Evolutionary conservation across 441 rosid genomes (phyloP).

Genomic region (Aleurites moluccanus): DNA sequence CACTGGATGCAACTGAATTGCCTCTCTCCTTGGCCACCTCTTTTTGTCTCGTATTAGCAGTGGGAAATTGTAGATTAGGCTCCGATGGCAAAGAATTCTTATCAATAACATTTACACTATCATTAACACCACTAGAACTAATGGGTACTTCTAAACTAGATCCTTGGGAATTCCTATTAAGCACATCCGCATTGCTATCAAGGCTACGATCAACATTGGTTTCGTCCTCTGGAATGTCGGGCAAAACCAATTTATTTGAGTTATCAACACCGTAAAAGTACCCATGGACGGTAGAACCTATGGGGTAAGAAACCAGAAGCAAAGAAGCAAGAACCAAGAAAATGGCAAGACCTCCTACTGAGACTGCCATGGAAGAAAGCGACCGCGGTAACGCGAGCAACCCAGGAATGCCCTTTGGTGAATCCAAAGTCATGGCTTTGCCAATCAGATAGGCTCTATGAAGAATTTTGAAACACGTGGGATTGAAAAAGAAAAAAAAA

Average conservation of each 20-base stretch:
- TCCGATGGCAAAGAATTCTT: constrained; percentile 14
- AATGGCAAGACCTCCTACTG: constrained; percentile 55
- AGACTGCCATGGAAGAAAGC: constrained; percentile 55
- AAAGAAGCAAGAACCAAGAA: constrained; percentile 69
- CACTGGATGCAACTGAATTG: constrained; percentile 26
- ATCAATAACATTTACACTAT: constrained; percentile 21
- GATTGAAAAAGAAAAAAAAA: background rate
- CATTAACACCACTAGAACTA: constrained; percentile 30
- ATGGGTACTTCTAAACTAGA: constrained; percentile 27
- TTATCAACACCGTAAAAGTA: constrained; percentile 59
- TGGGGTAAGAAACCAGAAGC: constrained; percentile 62
- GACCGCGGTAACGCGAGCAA: constrained; percentile 54
- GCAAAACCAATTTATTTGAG: constrained; percentile 33
- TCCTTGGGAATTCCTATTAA: constrained; percentile 26
- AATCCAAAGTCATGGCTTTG: constrained; percentile 56
- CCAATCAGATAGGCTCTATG: constrained; percentile 5
- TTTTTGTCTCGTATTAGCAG: constrained; percentile 22
- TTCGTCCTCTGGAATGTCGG: constrained; percentile 20
- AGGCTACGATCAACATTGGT: constrained; percentile 19
- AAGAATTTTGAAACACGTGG: constrained; percentile 5
- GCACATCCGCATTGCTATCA: constrained; percentile 20
- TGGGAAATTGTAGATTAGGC: constrained; percentile 18
- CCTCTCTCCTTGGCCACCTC: constrained; percentile 21
- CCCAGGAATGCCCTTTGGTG: constrained; percentile 44
- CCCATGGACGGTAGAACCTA: constrained; percentile 50